These are phyloP conservation scores for Apiotrichum gracile DNA, from an alignment of 1,284 basidiomycete species.

Conservation along the genomic window DNA sequence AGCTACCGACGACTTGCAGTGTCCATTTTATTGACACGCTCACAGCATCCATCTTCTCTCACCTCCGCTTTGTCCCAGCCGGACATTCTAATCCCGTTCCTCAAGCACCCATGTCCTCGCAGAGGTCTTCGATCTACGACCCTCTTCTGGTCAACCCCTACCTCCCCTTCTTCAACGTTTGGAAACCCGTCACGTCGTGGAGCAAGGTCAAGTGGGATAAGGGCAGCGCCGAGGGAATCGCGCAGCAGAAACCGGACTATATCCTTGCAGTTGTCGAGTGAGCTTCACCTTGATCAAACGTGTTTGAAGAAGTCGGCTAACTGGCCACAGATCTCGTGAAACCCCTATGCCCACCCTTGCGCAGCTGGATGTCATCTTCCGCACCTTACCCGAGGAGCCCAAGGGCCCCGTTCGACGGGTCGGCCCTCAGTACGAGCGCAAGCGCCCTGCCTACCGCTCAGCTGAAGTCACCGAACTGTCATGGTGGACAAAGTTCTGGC, in stretches of 20 bases:
- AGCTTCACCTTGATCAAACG: constrained; percentile 33
- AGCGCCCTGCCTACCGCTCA: neutral
- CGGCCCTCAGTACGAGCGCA: constrained; percentile 35
- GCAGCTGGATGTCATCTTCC: constrained; percentile 40
- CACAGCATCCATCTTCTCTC: constrained; percentile 62
- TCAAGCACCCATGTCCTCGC: constrained; percentile 41
- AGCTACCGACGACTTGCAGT: no score
- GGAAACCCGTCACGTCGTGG: constrained; percentile 79
- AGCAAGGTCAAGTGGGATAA: constrained; percentile 43
- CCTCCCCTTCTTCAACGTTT: constrained; percentile 80
- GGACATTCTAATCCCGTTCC: constrained; percentile 47
- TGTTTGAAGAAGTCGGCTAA: neutral
- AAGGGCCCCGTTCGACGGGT: constrained; percentile 31
- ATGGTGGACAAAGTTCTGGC: neutral
- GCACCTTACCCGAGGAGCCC: constrained; percentile 34
- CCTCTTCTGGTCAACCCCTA: constrained; percentile 58
- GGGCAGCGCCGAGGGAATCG: constrained; percentile 32
- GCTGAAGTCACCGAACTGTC: neutral
- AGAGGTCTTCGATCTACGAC: constrained; percentile 17
- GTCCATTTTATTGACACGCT: no score
- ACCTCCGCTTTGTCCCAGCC: constrained; percentile 67
- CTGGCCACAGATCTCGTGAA: constrained; percentile 30
- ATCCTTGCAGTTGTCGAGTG: constrained; percentile 78
- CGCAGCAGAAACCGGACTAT: constrained; percentile 76
- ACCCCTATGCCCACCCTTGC: constrained; percentile 37